These are phyloP conservation scores for Escovopsis sp. DNA, from an alignment of 2,329 filamentous ascomycete genomes.

Conservation along the genomic window DNA sequence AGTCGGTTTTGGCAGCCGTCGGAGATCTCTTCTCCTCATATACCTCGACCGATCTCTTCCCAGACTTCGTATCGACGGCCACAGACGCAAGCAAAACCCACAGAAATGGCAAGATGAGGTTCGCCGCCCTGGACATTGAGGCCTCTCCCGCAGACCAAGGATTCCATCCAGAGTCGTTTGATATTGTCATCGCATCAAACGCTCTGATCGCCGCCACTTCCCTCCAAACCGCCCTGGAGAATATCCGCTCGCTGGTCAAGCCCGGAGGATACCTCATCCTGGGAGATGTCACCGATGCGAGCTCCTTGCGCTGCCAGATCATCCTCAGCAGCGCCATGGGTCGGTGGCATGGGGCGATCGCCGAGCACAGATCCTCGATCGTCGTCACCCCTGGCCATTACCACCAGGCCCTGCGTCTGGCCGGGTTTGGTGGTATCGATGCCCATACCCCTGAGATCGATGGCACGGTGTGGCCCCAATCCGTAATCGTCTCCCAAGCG, in stretches of 20 bases:
- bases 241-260: neutral
- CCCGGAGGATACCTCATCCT: conserved; percentile 3
- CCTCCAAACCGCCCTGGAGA: neutral
- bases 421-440: conserved; percentile 4
- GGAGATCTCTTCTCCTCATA: conserved; percentile 19
- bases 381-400: neutral
- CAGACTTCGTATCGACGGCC: conserved; percentile 23
- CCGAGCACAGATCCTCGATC: neutral
- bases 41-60: conserved; percentile 28
- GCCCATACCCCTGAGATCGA: neutral
- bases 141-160: conserved; percentile 14
- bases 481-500: neutral
- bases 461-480: neutral
- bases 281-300: neutral
- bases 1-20: conserved; percentile 17
- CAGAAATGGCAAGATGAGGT: neutral
- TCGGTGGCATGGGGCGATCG: conserved; percentile 4
- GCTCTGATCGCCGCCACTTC: conserved; percentile 6
- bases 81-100: conserved; percentile 14
- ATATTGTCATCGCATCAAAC: conserved; percentile 21
- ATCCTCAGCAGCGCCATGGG: conserved; percentile 2
- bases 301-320: neutral
- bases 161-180: conserved; percentile 15
- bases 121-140: conserved; percentile 6
- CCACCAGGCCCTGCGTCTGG: conserved; percentile 1